Percentiles rank a stretch among this genome's conserved stretches.
These are phyloP conservation scores for Pleurotus platypus DNA, from an alignment of 768 basidiomycete species.

Conservation along the genomic window DNA sequence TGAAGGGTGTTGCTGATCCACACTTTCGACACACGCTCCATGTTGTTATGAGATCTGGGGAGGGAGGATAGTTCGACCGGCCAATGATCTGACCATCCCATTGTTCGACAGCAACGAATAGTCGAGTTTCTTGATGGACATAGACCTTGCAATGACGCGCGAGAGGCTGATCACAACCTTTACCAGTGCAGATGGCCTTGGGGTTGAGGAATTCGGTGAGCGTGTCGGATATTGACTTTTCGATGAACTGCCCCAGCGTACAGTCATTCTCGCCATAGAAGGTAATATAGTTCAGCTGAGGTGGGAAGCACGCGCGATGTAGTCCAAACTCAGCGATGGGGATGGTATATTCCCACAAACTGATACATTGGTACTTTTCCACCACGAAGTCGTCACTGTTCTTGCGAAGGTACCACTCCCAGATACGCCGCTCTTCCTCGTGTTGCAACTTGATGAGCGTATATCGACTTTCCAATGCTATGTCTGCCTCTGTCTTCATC, in stretches of 20 bases:
- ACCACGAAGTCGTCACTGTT: slow-evolving; percentile 85
- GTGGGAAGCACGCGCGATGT: slow-evolving; percentile 76
- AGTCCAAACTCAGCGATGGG: slow-evolving; percentile 64
- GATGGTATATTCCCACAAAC: slow-evolving; percentile 75
- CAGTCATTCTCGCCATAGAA: slow-evolving; percentile 94
- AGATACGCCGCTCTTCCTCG: slow-evolving; percentile 83
- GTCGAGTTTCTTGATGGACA: slow-evolving; percentile 81
- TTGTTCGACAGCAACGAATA: slow-evolving; percentile 85
- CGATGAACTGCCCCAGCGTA: slow-evolving; percentile 92
- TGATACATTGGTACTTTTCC: slow-evolving; percentile 90
- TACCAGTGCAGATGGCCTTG: slow-evolving; percentile 76
- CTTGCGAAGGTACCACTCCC: slow-evolving; percentile 94
- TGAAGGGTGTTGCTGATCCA: slow-evolving; percentile 79
- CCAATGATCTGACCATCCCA: slow-evolving; percentile 79
- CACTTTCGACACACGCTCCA: slow-evolving; percentile 87
- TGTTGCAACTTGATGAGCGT: slow-evolving; percentile 74
- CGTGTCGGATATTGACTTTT: slow-evolving; percentile 68
- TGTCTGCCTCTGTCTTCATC: slow-evolving; percentile 64
- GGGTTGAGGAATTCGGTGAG: slow-evolving; percentile 68
- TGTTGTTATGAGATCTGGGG: slow-evolving; percentile 80
- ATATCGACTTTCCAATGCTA: slow-evolving; percentile 69
- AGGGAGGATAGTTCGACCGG: slow-evolving; percentile 45
- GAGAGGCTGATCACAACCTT: slow-evolving; percentile 78
- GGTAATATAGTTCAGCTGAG: slow-evolving; percentile 65
- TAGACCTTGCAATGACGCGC: slow-evolving; percentile 87